phyloP scores from a whole-genome alignment of 352 stramenopile species.

The Phytophthora pseudosyringae region DNA sequence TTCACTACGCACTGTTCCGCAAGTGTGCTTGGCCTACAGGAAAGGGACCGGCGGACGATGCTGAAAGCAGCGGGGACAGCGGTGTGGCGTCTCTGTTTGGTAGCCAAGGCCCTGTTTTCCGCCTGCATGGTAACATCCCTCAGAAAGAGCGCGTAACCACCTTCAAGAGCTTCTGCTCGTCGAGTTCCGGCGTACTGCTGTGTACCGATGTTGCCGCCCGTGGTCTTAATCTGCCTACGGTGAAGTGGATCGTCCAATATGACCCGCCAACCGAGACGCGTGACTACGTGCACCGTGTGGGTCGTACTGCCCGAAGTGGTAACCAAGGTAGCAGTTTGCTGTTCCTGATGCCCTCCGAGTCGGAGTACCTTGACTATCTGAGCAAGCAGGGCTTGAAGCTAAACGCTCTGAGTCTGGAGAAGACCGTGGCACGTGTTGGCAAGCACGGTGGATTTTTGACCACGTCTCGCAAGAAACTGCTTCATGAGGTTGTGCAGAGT shows the following conservation, averaged over 20 bases:
- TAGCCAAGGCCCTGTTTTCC: conserved; percentile 63
- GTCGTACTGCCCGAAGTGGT: conserved; percentile 97
- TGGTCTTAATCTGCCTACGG: conserved; percentile 97
- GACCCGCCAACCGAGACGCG: conserved; percentile 98
- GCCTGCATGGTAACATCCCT: conserved; percentile 96
- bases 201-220: conserved; percentile 98
- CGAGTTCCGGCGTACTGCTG: conserved; percentile 93
- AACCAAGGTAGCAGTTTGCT: conserved; percentile 97
- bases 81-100: conserved; percentile 69
- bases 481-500: conserved; percentile 81
- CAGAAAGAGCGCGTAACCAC: conserved; percentile 97
- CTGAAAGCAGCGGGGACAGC: conserved; percentile 80
- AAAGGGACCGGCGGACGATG: conserved; percentile 79
- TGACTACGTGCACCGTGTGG: conserved; percentile 99
- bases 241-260: conserved; percentile 98
- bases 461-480: conserved; percentile 77
- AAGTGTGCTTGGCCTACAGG: conserved; percentile 75
- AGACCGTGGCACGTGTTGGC: conserved; percentile 73
- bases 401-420: conserved; percentile 88
- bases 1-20: conserved; percentile 93
- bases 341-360: conserved; percentile 97
- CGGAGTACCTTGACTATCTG: conserved; percentile 94
- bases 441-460: conserved; percentile 65
- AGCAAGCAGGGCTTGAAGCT: conserved; percentile 81
- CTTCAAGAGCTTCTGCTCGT: conserved; percentile 94